Evolutionary conservation across 225 moss, liverwort and hornwort species (phyloP).

Genomic region (Bryum argenteum): DNA sequence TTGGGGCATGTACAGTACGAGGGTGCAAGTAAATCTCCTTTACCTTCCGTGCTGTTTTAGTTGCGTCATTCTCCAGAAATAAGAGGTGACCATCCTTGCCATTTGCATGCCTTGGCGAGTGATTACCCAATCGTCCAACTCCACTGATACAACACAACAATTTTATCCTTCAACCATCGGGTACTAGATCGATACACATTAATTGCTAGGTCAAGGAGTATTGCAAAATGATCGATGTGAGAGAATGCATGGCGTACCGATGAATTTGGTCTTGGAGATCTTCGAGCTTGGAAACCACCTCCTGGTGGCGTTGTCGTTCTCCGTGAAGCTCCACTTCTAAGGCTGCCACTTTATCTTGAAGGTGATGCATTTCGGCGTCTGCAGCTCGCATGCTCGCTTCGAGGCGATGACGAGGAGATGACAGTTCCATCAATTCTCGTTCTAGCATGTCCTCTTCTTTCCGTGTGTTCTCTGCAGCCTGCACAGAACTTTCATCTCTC

Average conservation of each 20-base stretch:
- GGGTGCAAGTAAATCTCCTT: neutral
- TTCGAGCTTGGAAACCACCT: constrained; percentile 62
- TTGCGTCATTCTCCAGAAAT: constrained; percentile 38
- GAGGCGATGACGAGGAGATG: constrained; percentile 38
- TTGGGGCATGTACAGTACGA: neutral
- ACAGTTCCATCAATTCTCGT: constrained; percentile 52
- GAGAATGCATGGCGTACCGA: constrained; percentile 33
- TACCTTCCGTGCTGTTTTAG: constrained; percentile 52
- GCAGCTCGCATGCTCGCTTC: constrained; percentile 41
- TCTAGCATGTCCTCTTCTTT: constrained; percentile 59
- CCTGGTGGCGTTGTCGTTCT: constrained; percentile 63
- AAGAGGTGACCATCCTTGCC: constrained; percentile 35
- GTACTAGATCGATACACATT: neutral
- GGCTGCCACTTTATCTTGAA: constrained; percentile 64
- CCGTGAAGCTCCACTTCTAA: constrained; percentile 70
- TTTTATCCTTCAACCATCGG: too few relatives aligned
- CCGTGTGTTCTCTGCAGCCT: constrained; percentile 35
- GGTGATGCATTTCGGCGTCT: constrained; percentile 54
- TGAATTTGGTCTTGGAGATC: constrained; percentile 67
- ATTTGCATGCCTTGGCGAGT: constrained; percentile 33
- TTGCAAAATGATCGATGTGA: too few relatives aligned
- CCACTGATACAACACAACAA: constrained; percentile 29
- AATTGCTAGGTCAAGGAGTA: too few relatives aligned
- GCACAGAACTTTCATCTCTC: constrained; percentile 15
- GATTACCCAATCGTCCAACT: constrained; percentile 36